Evolutionary conservation across 371 early-diverging fungal genomes (phyloP).

Genomic region (Chytridium lagenaria): DNA sequence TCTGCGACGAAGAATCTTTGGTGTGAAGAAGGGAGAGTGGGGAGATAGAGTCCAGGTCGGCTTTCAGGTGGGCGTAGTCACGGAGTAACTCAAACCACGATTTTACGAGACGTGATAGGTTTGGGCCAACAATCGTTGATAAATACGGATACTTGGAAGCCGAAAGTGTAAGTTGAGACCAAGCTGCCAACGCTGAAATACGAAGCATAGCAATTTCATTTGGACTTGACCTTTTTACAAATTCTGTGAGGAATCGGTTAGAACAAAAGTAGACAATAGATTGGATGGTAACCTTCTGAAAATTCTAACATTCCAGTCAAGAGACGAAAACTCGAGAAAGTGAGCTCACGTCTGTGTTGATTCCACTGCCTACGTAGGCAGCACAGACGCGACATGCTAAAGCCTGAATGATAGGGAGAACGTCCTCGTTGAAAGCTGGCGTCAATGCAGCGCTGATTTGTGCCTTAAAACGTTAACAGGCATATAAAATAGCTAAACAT

Average conservation of each 20-base stretch:
- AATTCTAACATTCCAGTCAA: slow-evolving; percentile 73
- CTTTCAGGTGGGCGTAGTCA: slow-evolving; percentile 45
- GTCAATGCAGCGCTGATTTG: slow-evolving; percentile 89
- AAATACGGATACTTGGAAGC: slow-evolving; percentile 64
- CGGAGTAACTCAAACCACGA: slow-evolving; percentile 45
- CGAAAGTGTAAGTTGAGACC: slow-evolving; percentile 80
- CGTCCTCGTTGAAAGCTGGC: slow-evolving; percentile 82
- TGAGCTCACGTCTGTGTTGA: slow-evolving; percentile 77
- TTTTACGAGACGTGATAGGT: slow-evolving; percentile 36
- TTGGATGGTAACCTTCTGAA: slow-evolving; percentile 59
- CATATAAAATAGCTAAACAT: neutral
- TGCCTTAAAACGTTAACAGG: slow-evolving; percentile 51
- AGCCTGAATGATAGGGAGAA: slow-evolving; percentile 77
- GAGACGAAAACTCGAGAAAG: slow-evolving; percentile 77
- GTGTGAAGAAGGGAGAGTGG: slow-evolving; percentile 20
- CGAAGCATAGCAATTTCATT: slow-evolving; percentile 82
- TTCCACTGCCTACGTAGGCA: slow-evolving; percentile 82
- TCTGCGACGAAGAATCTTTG: slow-evolving; percentile 15
- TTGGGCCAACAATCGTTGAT: slow-evolving; percentile 67
- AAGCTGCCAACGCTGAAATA: slow-evolving; percentile 78
- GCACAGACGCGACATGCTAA: slow-evolving; percentile 85
- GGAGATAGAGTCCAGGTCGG: slow-evolving; percentile 40
- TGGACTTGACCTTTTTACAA: slow-evolving; percentile 25
- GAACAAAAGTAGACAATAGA: neutral
- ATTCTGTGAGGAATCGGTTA: slow-evolving; percentile 35